Base-by-base conservation (phyloP, 1,284 basidiomycete genomes). In the Phellinidium pouzarii region DNA sequence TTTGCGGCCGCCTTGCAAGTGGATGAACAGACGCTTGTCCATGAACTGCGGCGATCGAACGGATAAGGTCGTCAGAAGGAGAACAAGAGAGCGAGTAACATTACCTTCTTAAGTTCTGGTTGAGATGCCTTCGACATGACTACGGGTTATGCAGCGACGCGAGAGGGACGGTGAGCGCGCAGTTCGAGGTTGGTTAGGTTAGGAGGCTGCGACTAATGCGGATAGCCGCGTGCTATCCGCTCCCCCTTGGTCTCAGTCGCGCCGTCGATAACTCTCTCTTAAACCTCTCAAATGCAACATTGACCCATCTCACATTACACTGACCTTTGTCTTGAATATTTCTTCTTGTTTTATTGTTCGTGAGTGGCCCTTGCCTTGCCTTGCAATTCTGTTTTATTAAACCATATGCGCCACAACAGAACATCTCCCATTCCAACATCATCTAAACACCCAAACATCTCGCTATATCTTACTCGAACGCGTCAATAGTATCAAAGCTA, bases 11-110 rank as follows among this genome's bases (percentile, higher is more conserved):
- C 94, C 96, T 67, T 99, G 95, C 5, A 99, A 77, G 73, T 97
- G 86, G 64, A 99, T 78, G 70, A 93, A 94, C 61, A 98, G 75
- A 62, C 88, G 90, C 76, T 97, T 96, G 80, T 99, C 96, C 91
- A 99, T 97, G 68, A 96, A 99, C 89, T 97, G 66, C n/a, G 60
- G 31, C 6, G 31, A 14, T 34, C 14, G 3, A 14, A 14, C 31
- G 31, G 54, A 50, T 54, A 25, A 52, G 26, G n/a, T 46, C 43
- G 41, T 47, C 27, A 14, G 17, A 19, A 20, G 37, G 34, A 25
- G 27, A n/a, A 14, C n/a, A 19, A 11, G 9, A 37, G 26, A 43
- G 53, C 48, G 51, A 54, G 34, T 54, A 27, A 45, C 56, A 58
- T 20, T 5, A 92, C 92, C 81, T 92, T 95, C 79, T 94, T 95